These are phyloP conservation scores for Coix lacrymajobi DNA, from an alignment of 176 grass and related monocot species.

Conservation along the genomic window DNA sequence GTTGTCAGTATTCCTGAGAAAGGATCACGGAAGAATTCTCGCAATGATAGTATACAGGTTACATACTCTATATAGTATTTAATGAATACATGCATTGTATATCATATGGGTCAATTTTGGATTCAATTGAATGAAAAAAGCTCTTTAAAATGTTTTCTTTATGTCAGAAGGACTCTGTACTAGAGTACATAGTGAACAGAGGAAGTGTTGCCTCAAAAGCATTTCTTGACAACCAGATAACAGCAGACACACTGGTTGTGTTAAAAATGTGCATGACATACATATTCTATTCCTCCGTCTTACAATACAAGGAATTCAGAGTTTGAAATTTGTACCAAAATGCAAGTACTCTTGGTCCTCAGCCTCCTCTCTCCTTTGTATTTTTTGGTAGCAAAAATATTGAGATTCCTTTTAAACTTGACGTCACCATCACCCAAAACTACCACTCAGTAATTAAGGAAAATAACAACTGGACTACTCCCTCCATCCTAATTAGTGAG, in stretches of 20 bases:
- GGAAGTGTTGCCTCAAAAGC: neutral
- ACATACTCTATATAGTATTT: slow-evolving; percentile 2
- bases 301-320: neutral
- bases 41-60: slow-evolving; percentile 86
- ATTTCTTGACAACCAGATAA: slow-evolving; percentile 3
- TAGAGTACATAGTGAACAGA: neutral
- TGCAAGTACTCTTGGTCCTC: neutral
- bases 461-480: neutral
- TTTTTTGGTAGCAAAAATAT: neutral
- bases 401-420: neutral
- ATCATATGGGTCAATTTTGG: neutral
- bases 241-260: neutral
- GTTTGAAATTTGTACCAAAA: neutral
- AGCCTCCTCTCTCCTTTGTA: neutral
- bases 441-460: neutral
- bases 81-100: slow-evolving; percentile 10
- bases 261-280: neutral
- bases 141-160: neutral
- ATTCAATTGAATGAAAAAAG: neutral
- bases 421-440: neutral
- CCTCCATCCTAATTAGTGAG: neutral
- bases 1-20: slow-evolving; percentile 93
- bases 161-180: neutral
- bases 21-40: slow-evolving; percentile 72
- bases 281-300: neutral